Base-by-base conservation (phyloP, 768 basidiomycete genomes). In the Rubroboletus pulcherrimus region DNA sequence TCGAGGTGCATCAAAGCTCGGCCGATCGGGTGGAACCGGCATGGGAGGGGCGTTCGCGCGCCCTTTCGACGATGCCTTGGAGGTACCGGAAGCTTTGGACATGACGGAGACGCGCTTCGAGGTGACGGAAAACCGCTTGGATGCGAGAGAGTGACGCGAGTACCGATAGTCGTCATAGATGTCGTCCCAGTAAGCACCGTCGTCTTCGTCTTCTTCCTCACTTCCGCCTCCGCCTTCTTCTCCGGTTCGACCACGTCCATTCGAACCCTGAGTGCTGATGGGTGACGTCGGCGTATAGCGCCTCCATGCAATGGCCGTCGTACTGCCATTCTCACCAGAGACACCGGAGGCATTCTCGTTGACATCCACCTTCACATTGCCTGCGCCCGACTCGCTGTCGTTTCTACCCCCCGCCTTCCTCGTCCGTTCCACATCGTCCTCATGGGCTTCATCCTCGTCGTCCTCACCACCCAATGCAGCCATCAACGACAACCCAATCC, bases 131-230 rank as follows among this genome's bases (percentile, higher is more conserved):
- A 61, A 54, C 24, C 63, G 60, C 54, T 64, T 66, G 47, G 75
- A 75, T 1, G 75, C 75, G 53, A 82, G 73, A 0, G 85, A 87
- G 50, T 77, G 78, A 6, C 84, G 74, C 19, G 87, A 87, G 59
- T 89, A 89, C 24, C 86, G 78, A 65, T 91, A 91, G 57, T 89
- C 81, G 67, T 91, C 89, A 58, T 91, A 91, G 49, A 91, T 89
- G 60, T 89, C 86, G 51, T 89, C 88, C 82, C 87, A 89, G 51
- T 85, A 73, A 41, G 58, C 71, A 10, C 69, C 71, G 33, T 72
- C 72, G 31, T 68, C 71, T 15, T 63, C 64, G 6, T 64, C 69
- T 34, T 62, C 64, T 0, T 61, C 69, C 11, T 48, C 62, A 24
- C 59, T 49, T 33, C 35, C 67, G 14, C 46, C 34, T 15, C 30